phyloP scores from a whole-genome alignment of 148 eudicot species.

The Pouteria glomerata region DNA sequence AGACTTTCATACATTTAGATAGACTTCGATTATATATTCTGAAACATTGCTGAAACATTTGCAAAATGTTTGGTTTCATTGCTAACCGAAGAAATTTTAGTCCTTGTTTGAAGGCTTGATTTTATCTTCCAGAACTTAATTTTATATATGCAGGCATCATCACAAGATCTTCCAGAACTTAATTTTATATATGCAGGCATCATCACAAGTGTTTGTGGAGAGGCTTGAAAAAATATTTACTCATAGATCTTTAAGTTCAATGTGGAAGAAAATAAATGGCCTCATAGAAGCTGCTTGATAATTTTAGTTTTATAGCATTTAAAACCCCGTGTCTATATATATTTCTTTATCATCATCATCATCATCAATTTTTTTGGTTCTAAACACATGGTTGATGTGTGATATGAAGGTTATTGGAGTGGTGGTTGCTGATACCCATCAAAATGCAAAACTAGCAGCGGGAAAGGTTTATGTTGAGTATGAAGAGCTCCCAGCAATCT shows the following conservation, averaged over 20 bases:
- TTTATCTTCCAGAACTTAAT: too few relatives aligned
- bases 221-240: too few relatives aligned
- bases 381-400: background rate
- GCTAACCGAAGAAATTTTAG: too few relatives aligned
- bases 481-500: slow-evolving; percentile 78
- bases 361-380: background rate
- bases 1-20: too few relatives aligned
- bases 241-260: background rate
- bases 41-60: too few relatives aligned
- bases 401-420: slow-evolving; percentile 73
- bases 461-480: slow-evolving; percentile 71
- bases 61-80: too few relatives aligned
- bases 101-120: too few relatives aligned
- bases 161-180: background rate
- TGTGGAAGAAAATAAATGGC: background rate
- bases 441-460: slow-evolving; percentile 87
- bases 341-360: background rate
- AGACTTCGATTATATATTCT: too few relatives aligned
- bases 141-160: too few relatives aligned
- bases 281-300: background rate
- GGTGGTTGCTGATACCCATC: slow-evolving; percentile 94
- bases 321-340: background rate
- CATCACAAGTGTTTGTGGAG: background rate
- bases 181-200: background rate
- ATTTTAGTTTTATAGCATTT: background rate